Evolutionary conservation across 2,329 filamentous ascomycete species (phyloP).

Genomic region (Stachybotrys elegans): DNA sequence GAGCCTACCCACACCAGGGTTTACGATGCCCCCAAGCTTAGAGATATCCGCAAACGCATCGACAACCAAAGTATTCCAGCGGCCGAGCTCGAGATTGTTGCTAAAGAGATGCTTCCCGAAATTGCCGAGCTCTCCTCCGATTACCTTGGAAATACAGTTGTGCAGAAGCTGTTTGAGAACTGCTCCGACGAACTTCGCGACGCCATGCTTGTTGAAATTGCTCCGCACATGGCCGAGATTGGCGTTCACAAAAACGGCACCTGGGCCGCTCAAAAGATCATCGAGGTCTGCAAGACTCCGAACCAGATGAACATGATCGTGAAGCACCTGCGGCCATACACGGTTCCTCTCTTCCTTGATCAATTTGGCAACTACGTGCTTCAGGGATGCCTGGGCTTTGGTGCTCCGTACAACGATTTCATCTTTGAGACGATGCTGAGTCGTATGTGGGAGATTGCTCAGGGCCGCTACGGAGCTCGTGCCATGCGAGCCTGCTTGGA

Average conservation of each 20-base stretch:
- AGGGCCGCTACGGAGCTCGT: slow-evolving; percentile 89
- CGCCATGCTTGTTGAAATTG: slow-evolving; percentile 82
- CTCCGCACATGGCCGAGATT: slow-evolving; percentile 90
- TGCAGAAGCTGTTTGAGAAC: slow-evolving; percentile 96
- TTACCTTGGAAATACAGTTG: slow-evolving; percentile 98
- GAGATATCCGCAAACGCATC: slow-evolving; percentile 95
- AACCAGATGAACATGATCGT: slow-evolving; percentile 81
- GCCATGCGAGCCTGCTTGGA: slow-evolving; percentile 97
- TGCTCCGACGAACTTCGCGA: slow-evolving; percentile 89
- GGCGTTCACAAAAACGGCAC: slow-evolving; percentile 99
- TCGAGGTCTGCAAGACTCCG: slow-evolving; percentile 86
- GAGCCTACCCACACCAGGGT: slow-evolving; percentile 86
- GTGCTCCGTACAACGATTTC: slow-evolving; percentile 84
- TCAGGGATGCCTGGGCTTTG: slow-evolving; percentile 92
- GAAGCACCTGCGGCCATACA: slow-evolving; percentile 78
- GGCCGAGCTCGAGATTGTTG: slow-evolving; percentile 87
- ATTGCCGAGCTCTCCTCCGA: slow-evolving; percentile 93
- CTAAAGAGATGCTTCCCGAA: slow-evolving; percentile 90
- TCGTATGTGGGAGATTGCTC: slow-evolving; percentile 87
- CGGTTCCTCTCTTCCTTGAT: slow-evolving; percentile 87
- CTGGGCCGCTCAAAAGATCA: slow-evolving; percentile 99
- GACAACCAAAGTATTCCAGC: slow-evolving; percentile 87
- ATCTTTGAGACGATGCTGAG: slow-evolving; percentile 97
- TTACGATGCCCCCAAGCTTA: slow-evolving; percentile 88
- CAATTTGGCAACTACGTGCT: slow-evolving; percentile 99